Evolutionary conservation across 140 eudicot genomes (phyloP), one percentile per base, ranked within the genome.

Genomic region (Stevia rebaudiana): DNA sequence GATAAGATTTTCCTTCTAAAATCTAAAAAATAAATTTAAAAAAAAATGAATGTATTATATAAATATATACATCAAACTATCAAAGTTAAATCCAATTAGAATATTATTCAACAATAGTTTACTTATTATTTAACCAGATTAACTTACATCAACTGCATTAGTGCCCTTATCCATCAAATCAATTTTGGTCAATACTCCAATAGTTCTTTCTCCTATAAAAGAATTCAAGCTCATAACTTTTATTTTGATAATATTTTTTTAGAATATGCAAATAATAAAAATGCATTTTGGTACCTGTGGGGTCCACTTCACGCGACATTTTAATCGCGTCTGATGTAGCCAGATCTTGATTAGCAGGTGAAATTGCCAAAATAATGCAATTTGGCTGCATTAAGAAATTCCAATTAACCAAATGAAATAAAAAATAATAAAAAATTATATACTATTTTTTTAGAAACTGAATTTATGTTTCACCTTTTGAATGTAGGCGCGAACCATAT

Each of bases 311-410:
- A 33, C 83, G 82, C 0, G 83, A 69, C 54, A 77, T 53, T 70
- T 77, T 81, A 16, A 81, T 81, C 17, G 83, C 80, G 21, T 81
- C 83, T 72, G 86, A 81, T 22, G 86, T 81, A 15, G 86, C 83
- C 22, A 81, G 40, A 71, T 77, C 78, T 77, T 77, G 82, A 69
- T 79, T 79, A 37, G 80, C 83, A 63, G 83, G 83, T 3, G 83
- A 79, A 51, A 74, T 79, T 47, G 76, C 83, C 68, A 79, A 67
- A 47, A 79, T 79, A 6, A 79, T 79, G 61, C 80, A 79, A 31
- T 79, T 79, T 31, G 83, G 80, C 83, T 79, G 51, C 56, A 43
- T 69, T 36, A 63, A 42, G 69, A 71, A 65, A 60, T 49, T 50
- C 25, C 16, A 73, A 47, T 65, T 46, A 66, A 58, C 5, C 10